Base-by-base conservation (phyloP, 1,139 yeast species). In the Kodamaea ohmeri region DNA sequence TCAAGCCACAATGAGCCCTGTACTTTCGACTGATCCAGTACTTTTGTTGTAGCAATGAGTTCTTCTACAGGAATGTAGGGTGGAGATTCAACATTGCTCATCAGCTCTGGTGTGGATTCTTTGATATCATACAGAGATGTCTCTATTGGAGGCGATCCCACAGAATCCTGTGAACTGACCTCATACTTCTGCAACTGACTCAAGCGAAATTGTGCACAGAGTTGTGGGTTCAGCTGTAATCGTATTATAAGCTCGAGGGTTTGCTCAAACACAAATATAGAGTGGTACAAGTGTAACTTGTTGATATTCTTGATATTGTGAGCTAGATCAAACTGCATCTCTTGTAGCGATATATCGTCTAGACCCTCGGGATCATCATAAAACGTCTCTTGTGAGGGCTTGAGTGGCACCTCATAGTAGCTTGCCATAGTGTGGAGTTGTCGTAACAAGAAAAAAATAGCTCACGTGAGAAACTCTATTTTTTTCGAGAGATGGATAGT, bases 301-400 rank as follows among this genome's bases (percentile, higher is more conserved):
- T 66, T 63, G 35, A 68, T 54, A 44, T 63, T 54, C 44, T 65
- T 67, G 26, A 58, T 40, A 3, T 52, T 56, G 41, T 61, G 52
- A 19, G 52, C 42, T 16, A 70, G 47, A 42, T 68, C 73, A 42
- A 61, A 58, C 9, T 54, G 57, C 14, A 71, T 52, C 35, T 68
- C 74, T 29, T 60, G 60, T n/a, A 65, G 47, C 37, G 55, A 50
- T 14, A 68, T 64, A 34, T 68, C 75, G 6, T 58, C 63, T 8
- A 67, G 44, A 17, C 56, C 49, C 20, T 45, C 48, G 3, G 76
- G 76, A 15, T 63, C 73, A 50, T 70, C 76, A 21, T 60, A 67
- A 51, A 70, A 70, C 16, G 76, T 69, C 43, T 68, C 71, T 38
- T 55, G 63, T 3, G 60, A 55, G 7, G 58, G 61, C 43, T 68